A percentile compares a stretch with the other conserved stretches of the same genome.
These are phyloP conservation scores for Myriosclerotinia duriaeana DNA, from an alignment of 2,329 filamentous ascomycete genomes.

Conservation along the genomic window DNA sequence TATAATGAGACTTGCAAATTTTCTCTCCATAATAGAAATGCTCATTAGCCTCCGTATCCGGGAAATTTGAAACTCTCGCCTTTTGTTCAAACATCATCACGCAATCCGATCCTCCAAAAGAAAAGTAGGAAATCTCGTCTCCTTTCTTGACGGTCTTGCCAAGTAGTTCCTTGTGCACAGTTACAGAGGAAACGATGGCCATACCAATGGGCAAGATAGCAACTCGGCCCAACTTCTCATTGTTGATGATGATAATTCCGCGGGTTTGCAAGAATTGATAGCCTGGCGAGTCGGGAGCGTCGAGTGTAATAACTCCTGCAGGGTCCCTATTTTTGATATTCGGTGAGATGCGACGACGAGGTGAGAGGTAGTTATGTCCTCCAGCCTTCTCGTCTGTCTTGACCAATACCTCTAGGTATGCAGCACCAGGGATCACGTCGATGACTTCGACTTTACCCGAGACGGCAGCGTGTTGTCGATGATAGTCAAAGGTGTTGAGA, in stretches of 20 bases:
- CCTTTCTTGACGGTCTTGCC: conserved; percentile 42
- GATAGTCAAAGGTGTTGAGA: conserved; percentile 45
- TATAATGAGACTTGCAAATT: conserved; percentile 18
- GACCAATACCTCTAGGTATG: conserved; percentile 43
- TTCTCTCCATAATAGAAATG: conserved; percentile 21
- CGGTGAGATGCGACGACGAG: conserved; percentile 25
- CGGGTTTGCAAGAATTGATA: conserved; percentile 46
- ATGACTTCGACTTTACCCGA: conserved; percentile 43
- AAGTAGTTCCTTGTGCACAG: conserved; percentile 34
- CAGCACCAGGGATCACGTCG: conserved; percentile 42
- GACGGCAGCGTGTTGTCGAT: conserved; percentile 46
- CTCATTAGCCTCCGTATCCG: conserved; percentile 8
- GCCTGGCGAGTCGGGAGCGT: conserved; percentile 42
- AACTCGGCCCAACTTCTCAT: conserved; percentile 41
- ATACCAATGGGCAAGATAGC: conserved; percentile 48
- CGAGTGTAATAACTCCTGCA: conserved; percentile 14
- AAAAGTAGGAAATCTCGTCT: conserved; percentile 46
- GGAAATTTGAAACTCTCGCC: conserved; percentile 19
- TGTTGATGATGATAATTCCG: conserved; percentile 45
- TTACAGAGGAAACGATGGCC: conserved; percentile 47
- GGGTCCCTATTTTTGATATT: background rate
- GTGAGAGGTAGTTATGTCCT: conserved; percentile 7
- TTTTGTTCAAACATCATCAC: conserved; percentile 43
- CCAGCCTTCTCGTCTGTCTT: conserved; percentile 21
- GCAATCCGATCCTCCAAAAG: conserved; percentile 48